Conservation (phyloP, 2,329 filamentous ascomycete genomes). For the Pseudogymnoascus sp. region DNA sequence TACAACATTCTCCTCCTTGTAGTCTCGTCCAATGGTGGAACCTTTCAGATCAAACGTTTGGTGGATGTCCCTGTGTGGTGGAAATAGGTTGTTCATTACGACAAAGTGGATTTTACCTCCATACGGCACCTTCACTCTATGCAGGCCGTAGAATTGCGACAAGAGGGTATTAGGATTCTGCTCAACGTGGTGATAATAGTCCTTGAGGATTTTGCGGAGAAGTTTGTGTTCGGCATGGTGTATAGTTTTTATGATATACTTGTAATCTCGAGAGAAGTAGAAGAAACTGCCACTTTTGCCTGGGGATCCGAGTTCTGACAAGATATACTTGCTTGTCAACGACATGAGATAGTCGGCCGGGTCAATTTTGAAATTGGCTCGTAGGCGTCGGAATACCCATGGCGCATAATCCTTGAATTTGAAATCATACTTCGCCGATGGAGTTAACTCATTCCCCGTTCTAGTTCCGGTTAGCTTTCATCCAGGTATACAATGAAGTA, state of each 20-base stretch:
- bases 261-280: slow-evolving; percentile 98
- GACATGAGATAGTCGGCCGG: slow-evolving; percentile 98
- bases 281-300: slow-evolving; percentile 99
- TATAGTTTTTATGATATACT: slow-evolving; percentile 99
- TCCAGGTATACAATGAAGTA: background rate
- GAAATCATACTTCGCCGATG: slow-evolving; percentile 98
- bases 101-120: slow-evolving; percentile 98
- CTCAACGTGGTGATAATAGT: slow-evolving; percentile 89
- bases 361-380: slow-evolving; percentile 79
- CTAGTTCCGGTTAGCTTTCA: slow-evolving; percentile 39
- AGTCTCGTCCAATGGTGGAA: slow-evolving; percentile 87
- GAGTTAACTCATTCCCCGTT: slow-evolving; percentile 92
- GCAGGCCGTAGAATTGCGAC: slow-evolving; percentile 94
- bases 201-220: slow-evolving; percentile 70
- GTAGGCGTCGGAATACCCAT: slow-evolving; percentile 93
- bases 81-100: slow-evolving; percentile 99
- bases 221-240: slow-evolving; percentile 92
- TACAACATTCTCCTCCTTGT: slow-evolving; percentile 76
- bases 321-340: slow-evolving; percentile 93
- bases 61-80: slow-evolving; percentile 94
- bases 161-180: slow-evolving; percentile 94
- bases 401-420: slow-evolving; percentile 99
- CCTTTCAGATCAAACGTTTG: slow-evolving; percentile 95
- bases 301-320: slow-evolving; percentile 92
- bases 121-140: slow-evolving; percentile 96